Evolutionary conservation across 1,139 yeast species (phyloP), one percentile per base, ranked within the genome.

Genomic region (Blastobotrys malaysiensis): DNA sequence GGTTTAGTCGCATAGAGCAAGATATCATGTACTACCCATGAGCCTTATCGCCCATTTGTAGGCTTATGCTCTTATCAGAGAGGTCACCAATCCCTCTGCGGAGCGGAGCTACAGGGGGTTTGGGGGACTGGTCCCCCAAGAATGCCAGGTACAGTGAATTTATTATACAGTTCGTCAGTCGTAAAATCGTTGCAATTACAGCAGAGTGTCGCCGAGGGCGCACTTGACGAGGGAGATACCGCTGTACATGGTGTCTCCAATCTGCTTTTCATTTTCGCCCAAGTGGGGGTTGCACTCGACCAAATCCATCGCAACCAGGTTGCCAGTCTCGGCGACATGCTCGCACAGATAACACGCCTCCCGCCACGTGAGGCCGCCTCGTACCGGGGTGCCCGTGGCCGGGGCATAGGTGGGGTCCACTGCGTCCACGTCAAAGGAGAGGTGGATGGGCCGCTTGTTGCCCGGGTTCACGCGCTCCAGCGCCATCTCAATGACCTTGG

Each of bases 361-460:
- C 74, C 99, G 81, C 72, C 93, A 79, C 6, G 97, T 85, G 60
- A 93, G 78, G 2, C 99, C 99, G 59, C 98, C 98, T 69, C 96
- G 85, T 18, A 93, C 99, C 55, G 98, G 91, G 1, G 99, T 93
- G 55, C 99, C 99, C 1, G 99, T 93, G 45, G 98, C 96, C 27
- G 97, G 97, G 14, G 95, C 97, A 67, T 78, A 89, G 59, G 83
- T 78, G 51, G 99, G 99, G 72, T 93, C 99, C 60, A 93, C 84
- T 48, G 98, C 97, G 71, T 93, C 99, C 51, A 93, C 97, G 68
- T 93, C 99, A 69, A 91, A 93, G 43, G 96, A 86, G 63, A 95
- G 74, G 74, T 93, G 97, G 61, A 93, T 79, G 45, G 99, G 98
- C 48, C 75, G 71, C 52, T 77, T 77, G 59, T 90, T 81, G 56